Percentiles rank a stretch among this genome's conserved stretches.
phyloP scores from a whole-genome alignment of 208 protist species.

The Wallacemonas sp. region DNA sequence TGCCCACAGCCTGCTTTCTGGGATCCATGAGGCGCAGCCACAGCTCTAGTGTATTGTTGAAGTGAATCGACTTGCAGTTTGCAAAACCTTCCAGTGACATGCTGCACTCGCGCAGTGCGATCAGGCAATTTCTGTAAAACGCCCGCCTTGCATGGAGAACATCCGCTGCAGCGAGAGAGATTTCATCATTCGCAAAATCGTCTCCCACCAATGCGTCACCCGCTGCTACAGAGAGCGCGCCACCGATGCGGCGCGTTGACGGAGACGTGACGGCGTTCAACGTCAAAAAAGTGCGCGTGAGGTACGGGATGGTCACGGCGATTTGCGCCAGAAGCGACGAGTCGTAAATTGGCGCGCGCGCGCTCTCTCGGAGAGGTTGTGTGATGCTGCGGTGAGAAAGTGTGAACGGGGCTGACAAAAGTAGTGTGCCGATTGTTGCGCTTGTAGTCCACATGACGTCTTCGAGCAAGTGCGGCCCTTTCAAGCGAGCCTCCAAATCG shows the following conservation, averaged over 20 bases:
- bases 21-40: slow-evolving; percentile 79
- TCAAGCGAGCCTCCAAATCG: slow-evolving; percentile 23
- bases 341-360: slow-evolving; percentile 30
- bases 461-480: slow-evolving; percentile 25
- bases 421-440: slow-evolving; percentile 36
- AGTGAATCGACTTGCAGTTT: slow-evolving; percentile 51
- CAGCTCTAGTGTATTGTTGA: slow-evolving; percentile 74
- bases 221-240: no score
- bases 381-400: slow-evolving; percentile 27
- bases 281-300: slow-evolving; percentile 20
- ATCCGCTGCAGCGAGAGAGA: slow-evolving; percentile 22
- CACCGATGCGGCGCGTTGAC: background rate
- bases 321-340: slow-evolving; percentile 28
- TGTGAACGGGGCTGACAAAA: slow-evolving; percentile 38
- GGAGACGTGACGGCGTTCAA: slow-evolving; percentile 19
- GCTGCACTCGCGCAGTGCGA: slow-evolving; percentile 54
- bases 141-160: slow-evolving; percentile 39
- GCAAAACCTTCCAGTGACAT: slow-evolving; percentile 61
- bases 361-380: slow-evolving; percentile 30
- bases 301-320: slow-evolving; percentile 41
- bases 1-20: slow-evolving; percentile 20
- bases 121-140: slow-evolving; percentile 69
- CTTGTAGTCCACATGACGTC: slow-evolving; percentile 48
- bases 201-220: background rate
- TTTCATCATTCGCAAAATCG: slow-evolving; percentile 8